Base-by-base conservation (phyloP, 345 rosid species). In the Heritiera littoralis region DNA sequence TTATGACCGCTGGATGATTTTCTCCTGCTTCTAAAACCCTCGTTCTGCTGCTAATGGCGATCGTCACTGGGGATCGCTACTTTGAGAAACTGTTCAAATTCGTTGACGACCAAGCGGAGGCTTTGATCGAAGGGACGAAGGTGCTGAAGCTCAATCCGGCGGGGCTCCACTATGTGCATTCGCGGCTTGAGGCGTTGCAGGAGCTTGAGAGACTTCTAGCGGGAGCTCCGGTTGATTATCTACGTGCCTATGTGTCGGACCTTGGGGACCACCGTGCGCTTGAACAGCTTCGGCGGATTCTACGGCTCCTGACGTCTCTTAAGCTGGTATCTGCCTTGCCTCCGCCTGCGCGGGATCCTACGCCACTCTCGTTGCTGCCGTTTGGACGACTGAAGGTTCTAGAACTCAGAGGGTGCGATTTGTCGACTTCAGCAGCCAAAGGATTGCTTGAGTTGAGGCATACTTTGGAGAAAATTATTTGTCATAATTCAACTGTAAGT, bases 61-160 rank as follows among this genome's bases (percentile, higher is more conserved):
- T 92, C 87, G 98, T 96, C 23, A 96, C 98, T 13, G 99, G 99
- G 66, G 99, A 96, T 86, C 98, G 97, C 30, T 96, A 96, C 81
- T 77, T 96, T 0, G 98, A 96, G 76, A 88, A 88, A 75, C 90
- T 96, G 48, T 92, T 90, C 56, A 86, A 84, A 72, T 96, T 96
- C 86, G 92, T 96, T 3, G 97, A 92, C n/a, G 81, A 86, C 3
- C 88, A 90, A 9, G 94, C 97, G 30, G 99, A 88, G 9, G 78
- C 87, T 20, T 86, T 96, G 30, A 82, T 96, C 54, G 99, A 96
- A 9, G 94, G 88, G 0, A 61, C 92, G 58, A 75, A 90, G 63
- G 89, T 90, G 40, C 89, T 96, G 66, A 96, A 96, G 83, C 97
- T 96, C 43, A 96, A 96, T 60, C 98, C 99, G 23, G 97, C 87